Percentiles rank a stretch among this genome's conserved stretches.
These are phyloP conservation scores for Solanum lignicaule DNA, from an alignment of 257 asterid species.

Conservation along the genomic window DNA sequence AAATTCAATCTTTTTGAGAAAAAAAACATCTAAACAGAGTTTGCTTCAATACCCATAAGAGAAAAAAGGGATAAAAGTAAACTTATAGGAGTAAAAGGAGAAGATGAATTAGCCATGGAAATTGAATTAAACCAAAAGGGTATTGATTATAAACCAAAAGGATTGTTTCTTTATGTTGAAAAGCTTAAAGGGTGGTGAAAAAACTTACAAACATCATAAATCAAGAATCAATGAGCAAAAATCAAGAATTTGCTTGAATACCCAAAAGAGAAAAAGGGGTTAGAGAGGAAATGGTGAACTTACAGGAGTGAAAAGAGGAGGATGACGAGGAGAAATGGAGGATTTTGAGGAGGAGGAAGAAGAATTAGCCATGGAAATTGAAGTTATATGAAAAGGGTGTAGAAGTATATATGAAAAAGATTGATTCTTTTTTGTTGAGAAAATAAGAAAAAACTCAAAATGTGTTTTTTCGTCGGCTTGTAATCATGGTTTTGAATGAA, in stretches of 20 bases:
- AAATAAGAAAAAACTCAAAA: neutral
- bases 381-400: neutral
- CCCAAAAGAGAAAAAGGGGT: neutral
- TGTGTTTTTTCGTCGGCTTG: slow-evolving; percentile 16
- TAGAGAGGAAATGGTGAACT: neutral
- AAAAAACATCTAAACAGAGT: neutral
- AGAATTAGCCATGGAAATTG: slow-evolving; percentile 46
- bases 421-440: neutral
- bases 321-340: slow-evolving; percentile 56
- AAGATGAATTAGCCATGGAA: slow-evolving; percentile 49
- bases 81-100: slow-evolving; percentile 69
- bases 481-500: slow-evolving; percentile 15
- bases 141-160: neutral
- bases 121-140: neutral
- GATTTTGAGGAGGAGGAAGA: slow-evolving; percentile 36
- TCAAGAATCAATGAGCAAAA: neutral
- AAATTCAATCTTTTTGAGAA: neutral
- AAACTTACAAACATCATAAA: neutral
- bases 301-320: slow-evolving; percentile 80
- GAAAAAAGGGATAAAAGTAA: neutral
- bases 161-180: neutral
- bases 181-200: neutral
- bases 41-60: neutral
- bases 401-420: neutral
- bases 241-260: neutral